A percentile compares a stretch with the other conserved stretches of the same genome.
Evolutionary conservation across 805 yeast species (phyloP).

Genomic region (Starmerella sp.): DNA sequence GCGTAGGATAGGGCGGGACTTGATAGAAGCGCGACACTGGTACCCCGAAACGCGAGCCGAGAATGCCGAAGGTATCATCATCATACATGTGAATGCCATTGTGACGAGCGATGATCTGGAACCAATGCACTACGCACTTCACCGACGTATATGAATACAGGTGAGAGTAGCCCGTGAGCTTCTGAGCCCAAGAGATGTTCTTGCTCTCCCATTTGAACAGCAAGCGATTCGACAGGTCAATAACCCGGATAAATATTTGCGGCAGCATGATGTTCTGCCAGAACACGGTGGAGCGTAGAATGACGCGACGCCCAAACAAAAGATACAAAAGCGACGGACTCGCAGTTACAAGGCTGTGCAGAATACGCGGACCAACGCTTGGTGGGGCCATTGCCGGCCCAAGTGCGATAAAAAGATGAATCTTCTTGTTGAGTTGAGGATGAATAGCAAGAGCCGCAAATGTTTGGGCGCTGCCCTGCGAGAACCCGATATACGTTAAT

Average conservation of each 20-base stretch:
- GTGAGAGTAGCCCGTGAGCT: conserved; percentile 71
- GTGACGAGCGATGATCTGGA: conserved; percentile 68
- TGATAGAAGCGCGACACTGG: conserved; percentile 33
- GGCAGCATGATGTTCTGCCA: conserved; percentile 76
- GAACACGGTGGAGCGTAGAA: conserved; percentile 63
- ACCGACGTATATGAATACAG: conserved; percentile 86
- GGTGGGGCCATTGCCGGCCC: conserved; percentile 93
- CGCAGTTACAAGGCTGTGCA: conserved; percentile 62
- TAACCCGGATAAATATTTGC: conserved; percentile 56
- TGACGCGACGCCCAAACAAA: conserved; percentile 61
- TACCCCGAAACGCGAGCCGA: conserved; percentile 16
- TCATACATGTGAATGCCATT: conserved; percentile 78
- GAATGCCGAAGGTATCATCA: conserved; percentile 41
- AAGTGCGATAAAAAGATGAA: conserved; percentile 58
- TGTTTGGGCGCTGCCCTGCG: conserved; percentile 91
- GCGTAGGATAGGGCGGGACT: conserved; percentile 53
- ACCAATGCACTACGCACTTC: conserved; percentile 92
- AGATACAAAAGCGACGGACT: conserved; percentile 62
- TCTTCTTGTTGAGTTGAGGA: conserved; percentile 46
- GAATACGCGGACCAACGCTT: conserved; percentile 64
- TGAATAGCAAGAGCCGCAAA: conserved; percentile 65
- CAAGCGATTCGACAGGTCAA: conserved; percentile 56
- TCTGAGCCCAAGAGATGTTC: conserved; percentile 65
- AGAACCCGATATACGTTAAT: conserved; percentile 72
- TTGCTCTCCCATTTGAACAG: conserved; percentile 70